Percentiles rank a stretch among this genome's conserved stretches.
These are phyloP conservation scores for Neolecta irregularis DNA, from an alignment of 1,139 yeast genomes.

Conservation along the genomic window DNA sequence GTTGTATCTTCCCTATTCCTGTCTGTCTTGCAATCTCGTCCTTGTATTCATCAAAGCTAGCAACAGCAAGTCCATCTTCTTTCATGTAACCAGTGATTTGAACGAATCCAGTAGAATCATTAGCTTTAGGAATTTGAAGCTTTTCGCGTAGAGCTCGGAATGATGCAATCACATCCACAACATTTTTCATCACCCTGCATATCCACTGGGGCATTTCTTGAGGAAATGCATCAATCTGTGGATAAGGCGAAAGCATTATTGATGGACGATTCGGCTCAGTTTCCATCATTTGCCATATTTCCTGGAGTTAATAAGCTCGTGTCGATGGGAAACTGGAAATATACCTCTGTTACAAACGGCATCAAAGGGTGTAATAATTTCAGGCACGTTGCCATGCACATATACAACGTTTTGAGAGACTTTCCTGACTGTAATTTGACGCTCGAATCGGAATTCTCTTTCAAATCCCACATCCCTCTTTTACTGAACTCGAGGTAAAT, in stretches of 20 bases:
- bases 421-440: background rate
- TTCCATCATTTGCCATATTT: background rate
- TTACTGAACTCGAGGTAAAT: slow-evolving; percentile 3
- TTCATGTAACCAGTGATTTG: no score
- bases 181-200: no score
- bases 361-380: slow-evolving; percentile 2
- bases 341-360: slow-evolving; percentile 3
- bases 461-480: slow-evolving; percentile 1
- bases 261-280: background rate
- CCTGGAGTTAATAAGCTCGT: slow-evolving; percentile 1
- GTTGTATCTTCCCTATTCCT: no score
- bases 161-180: no score
- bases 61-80: no score
- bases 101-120: no score
- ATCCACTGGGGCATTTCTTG: no score
- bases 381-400: background rate
- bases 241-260: slow-evolving; percentile 4
- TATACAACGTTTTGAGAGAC: background rate
- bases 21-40: no score
- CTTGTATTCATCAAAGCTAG: no score
- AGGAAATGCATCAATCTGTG: background rate
- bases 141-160: no score
- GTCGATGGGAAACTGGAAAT: background rate
- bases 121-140: no score
- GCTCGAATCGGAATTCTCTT: no score